phyloP scores from a whole-genome alignment of 2,329 filamentous ascomycete species.

The Cladophialophora exuberans region DNA sequence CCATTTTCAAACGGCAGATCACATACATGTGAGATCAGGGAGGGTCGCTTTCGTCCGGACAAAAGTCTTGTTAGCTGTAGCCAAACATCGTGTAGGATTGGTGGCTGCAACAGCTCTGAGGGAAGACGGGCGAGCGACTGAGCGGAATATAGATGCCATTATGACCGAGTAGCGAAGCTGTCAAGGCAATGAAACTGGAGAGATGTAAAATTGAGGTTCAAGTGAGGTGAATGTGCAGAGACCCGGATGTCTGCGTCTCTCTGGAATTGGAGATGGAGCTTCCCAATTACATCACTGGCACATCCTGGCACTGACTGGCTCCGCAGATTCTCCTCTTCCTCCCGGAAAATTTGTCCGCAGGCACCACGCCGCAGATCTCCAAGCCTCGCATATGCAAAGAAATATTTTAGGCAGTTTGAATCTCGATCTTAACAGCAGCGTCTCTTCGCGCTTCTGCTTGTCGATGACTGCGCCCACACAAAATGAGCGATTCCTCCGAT shows the following conservation, averaged over 20 bases:
- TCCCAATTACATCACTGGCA: conserved; percentile 14
- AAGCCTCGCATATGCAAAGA: background rate
- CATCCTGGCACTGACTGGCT: conserved; percentile 11
- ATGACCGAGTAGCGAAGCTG: conserved; percentile 1
- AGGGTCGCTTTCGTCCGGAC: conserved; percentile 88
- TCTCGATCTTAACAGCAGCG: too few relatives aligned
- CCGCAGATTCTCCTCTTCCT: too few relatives aligned
- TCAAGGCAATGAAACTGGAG: background rate
- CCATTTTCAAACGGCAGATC: background rate
- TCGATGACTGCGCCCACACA: background rate
- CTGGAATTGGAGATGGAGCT: conserved; percentile 9
- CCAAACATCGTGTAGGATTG: conserved; percentile 55
- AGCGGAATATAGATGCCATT: conserved; percentile 80
- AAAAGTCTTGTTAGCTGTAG: conserved; percentile 74
- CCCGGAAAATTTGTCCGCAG: conserved; percentile 1
- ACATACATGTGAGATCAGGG: conserved; percentile 79
- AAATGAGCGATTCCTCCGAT: conserved; percentile 35
- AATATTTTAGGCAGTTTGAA: too few relatives aligned
- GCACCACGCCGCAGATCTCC: background rate
- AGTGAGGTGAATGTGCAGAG: background rate
- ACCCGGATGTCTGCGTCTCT: background rate
- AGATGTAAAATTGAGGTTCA: background rate
- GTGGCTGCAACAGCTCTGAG: conserved; percentile 64
- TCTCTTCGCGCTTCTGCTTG: background rate
- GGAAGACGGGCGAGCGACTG: conserved; percentile 69